Evolutionary conservation across 345 rosid genomes (phyloP).

Genomic region (Viola odorata): DNA sequence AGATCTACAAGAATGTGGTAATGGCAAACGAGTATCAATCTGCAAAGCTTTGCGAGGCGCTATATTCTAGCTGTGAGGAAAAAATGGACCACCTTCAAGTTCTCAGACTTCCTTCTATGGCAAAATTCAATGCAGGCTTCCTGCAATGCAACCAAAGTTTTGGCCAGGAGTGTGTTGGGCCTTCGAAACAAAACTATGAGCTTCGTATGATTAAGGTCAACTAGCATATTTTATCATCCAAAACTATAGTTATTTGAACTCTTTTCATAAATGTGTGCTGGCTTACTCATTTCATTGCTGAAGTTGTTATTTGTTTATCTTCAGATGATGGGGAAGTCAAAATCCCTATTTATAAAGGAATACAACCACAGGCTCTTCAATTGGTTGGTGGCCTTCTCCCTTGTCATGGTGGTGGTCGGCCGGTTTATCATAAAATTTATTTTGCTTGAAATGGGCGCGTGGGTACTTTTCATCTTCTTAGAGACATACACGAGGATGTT

Average conservation of each 20-base stretch:
- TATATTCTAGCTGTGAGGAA: constrained; percentile 84
- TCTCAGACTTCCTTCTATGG: constrained; percentile 98
- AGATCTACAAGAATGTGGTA: constrained; percentile 64
- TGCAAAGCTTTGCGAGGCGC: constrained; percentile 77
- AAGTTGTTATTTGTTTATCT: constrained; percentile 6
- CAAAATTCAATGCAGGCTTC: constrained; percentile 95
- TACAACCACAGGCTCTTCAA: constrained; percentile 94
- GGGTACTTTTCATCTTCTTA: constrained; percentile 91
- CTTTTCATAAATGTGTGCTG: neutral
- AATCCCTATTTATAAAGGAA: constrained; percentile 78
- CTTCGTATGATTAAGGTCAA: constrained; percentile 79
- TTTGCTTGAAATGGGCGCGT: constrained; percentile 85
- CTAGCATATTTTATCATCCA: constrained; percentile 4
- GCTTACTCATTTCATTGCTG: constrained; percentile 2
- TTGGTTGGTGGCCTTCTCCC: constrained; percentile 95
- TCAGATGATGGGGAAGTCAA: constrained; percentile 91
- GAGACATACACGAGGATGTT: constrained; percentile 96
- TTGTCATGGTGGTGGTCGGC: constrained; percentile 90
- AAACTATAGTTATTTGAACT: neutral
- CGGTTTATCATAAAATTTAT: constrained; percentile 86
- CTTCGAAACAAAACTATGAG: constrained; percentile 74
- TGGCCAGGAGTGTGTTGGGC: constrained; percentile 79
- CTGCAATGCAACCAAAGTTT: constrained; percentile 87
- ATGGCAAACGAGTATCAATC: constrained; percentile 78
- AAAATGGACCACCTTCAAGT: constrained; percentile 97